A percentile compares a stretch with the other conserved stretches of the same genome.
phyloP scores from a whole-genome alignment of 805 yeast species.

The Pichia membranifaciens region DNA sequence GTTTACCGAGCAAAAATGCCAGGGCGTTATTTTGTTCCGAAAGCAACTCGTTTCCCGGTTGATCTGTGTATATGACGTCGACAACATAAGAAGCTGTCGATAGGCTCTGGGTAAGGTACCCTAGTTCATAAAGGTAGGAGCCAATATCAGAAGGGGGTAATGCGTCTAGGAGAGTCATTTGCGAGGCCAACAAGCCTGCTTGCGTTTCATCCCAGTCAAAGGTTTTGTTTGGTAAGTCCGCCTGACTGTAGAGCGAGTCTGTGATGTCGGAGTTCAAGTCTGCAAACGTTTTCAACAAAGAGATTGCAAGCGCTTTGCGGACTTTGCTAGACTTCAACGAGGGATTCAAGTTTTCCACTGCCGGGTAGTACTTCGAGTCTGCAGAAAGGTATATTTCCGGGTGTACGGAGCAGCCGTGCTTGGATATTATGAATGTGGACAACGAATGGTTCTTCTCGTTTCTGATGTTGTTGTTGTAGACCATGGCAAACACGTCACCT shows the following conservation, averaged over 20 bases:
- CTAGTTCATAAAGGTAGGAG: slow-evolving; percentile 49
- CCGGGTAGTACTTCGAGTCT: slow-evolving; percentile 69
- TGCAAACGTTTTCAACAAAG: slow-evolving; percentile 63
- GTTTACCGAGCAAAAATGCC: slow-evolving; percentile 76
- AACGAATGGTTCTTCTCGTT: slow-evolving; percentile 20
- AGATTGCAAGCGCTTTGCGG: slow-evolving; percentile 70
- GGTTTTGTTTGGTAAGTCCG: slow-evolving; percentile 16
- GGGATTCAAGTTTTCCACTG: slow-evolving; percentile 60
- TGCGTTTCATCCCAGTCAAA: slow-evolving; percentile 70
- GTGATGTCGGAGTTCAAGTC: slow-evolving; percentile 36
- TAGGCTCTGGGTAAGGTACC: slow-evolving; percentile 35
- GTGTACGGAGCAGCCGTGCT: slow-evolving; percentile 60
- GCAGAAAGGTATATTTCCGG: slow-evolving; percentile 51
- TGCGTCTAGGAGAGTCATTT: slow-evolving; percentile 49
- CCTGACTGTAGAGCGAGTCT: slow-evolving; percentile 14
- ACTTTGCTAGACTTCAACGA: slow-evolving; percentile 50
- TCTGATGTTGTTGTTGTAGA: slow-evolving; percentile 42
- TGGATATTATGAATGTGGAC: slow-evolving; percentile 52
- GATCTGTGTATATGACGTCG: slow-evolving; percentile 64
- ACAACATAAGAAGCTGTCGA: slow-evolving; percentile 47
- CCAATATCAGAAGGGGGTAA: slow-evolving; percentile 57
- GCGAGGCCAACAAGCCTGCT: slow-evolving; percentile 75
- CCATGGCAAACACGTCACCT: slow-evolving; percentile 43
- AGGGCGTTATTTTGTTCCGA: slow-evolving; percentile 64
- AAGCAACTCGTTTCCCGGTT: slow-evolving; percentile 15